Base-by-base conservation (phyloP, 1,284 basidiomycete genomes). In the Malassezia nana region DNA sequence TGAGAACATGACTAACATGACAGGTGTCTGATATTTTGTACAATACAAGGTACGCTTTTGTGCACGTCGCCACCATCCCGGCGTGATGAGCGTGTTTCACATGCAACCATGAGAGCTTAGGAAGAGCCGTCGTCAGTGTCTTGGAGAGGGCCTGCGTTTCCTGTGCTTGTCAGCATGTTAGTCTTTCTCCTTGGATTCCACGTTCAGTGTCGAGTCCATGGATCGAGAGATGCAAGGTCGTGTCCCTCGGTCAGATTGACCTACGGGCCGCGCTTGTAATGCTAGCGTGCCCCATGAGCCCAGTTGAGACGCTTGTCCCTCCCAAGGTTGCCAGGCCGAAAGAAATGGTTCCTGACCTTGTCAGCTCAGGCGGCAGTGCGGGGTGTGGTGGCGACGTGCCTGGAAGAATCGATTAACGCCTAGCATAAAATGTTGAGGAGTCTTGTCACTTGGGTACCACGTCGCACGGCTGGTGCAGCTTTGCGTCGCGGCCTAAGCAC, bases 61-160 rank as follows among this genome's bases (percentile, higher is more conserved):
- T n/a, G 13, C 22, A 24, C 46, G 46, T 26, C 20, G 33, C 29
- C 12, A 42, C 10, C 25, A 16, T 38, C 22, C 26, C 35, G 25
- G 12, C 52, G 57, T 62, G 67, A 72, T 72, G 69, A 68, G 60
- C 66, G 60, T 61, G 55, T 56, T 57, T 26, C 59, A 57, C 47
- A 58, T 60, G 51, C 63, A 64, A 71, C 65, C 69, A 58, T 64
- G 58, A 53, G 57, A 64, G 64, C 62, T 59, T 67, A 70, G 69
- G 69, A 72, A 72, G 69, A 72, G 69, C 69, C 69, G 69, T 72
- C 69, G 69, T 65, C 65, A 72, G 69, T 65, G 60, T 44, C 18
- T 24, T 31, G 43, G 45, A 16, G 13, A 20, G 1, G 25, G 18
- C 13, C 10, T 8, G 28, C 8, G 39, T 8, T 56, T 56, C 54